These are phyloP conservation scores for Quercus gilva DNA, from an alignment of 306 rosid species.

Conservation along the genomic window DNA sequence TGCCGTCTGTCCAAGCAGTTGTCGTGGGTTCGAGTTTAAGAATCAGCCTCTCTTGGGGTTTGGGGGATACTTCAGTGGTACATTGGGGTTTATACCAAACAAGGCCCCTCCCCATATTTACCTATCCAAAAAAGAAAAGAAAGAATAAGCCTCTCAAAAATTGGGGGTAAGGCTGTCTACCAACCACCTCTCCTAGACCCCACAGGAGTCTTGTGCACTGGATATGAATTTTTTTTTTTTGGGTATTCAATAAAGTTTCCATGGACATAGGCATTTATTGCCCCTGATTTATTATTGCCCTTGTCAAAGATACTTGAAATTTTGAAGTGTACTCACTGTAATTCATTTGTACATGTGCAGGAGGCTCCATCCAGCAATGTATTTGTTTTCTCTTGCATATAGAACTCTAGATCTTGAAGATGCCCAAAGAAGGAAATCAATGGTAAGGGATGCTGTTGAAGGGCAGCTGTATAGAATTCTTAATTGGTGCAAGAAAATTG, in stretches of 20 bases:
- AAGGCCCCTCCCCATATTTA: too few species aligned
- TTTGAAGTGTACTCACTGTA: slow-evolving; percentile 15
- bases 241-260: neutral
- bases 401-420: slow-evolving; percentile 90
- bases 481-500: slow-evolving; percentile 79
- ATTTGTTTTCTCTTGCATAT: slow-evolving; percentile 85
- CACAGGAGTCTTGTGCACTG: too few species aligned
- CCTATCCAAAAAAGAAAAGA: too few species aligned
- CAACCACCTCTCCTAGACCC: too few species aligned
- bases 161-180: too few species aligned
- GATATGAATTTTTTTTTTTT: neutral
- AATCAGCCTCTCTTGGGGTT: too few species aligned
- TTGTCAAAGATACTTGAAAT: neutral
- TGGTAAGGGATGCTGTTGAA: slow-evolving; percentile 42
- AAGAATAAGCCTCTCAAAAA: too few species aligned
- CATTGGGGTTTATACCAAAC: too few species aligned
- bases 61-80: too few species aligned
- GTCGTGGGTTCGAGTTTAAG: too few species aligned
- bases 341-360: slow-evolving; percentile 45
- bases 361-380: slow-evolving; percentile 96
- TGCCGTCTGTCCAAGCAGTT: too few species aligned
- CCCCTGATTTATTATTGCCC: neutral
- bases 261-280: neutral
- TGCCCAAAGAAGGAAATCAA: slow-evolving; percentile 60
- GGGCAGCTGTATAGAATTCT: slow-evolving; percentile 54